Evolutionary conservation across 2,329 filamentous ascomycete species (phyloP), one percentile per base, ranked within the genome.

Genomic region (Colletotrichum cordylinicola): DNA sequence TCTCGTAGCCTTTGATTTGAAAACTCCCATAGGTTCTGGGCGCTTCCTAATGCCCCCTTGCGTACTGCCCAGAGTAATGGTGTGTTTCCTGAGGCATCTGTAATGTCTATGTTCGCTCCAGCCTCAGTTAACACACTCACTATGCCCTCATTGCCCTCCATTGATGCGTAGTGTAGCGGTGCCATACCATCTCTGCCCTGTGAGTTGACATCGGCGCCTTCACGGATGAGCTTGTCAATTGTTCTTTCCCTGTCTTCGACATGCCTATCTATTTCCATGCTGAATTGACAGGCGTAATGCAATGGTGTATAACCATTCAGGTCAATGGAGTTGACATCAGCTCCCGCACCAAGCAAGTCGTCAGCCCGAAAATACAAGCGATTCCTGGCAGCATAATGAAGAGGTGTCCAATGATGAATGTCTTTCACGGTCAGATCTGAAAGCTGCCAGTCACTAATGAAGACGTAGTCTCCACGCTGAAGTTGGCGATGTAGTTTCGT

Each of bases 301-400:
- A 56, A n/a, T 21, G 65, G 27, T 9, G 65, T 67, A 27, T 24
- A 58, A 4, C 43, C 33, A 13, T 5, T 21, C 0, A 55, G 18
- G 12, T 55, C 43, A 16, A 1, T 1, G 2, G 52, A 16, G 10
- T 37, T 39, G n/a, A 35, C 39, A 18, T 55, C 15, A 8, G 39
- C 65, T 2, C 16, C 58, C 4, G 0, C 0, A 18, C 1, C 1
- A 15, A 52, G n/a, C 6, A 61, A 31, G 0, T 1, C 0, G n/a
- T 3, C 1, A 10, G 13, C 9, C 6, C 2, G 4, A 16, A 2
- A 2, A 7, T 1, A 10, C n/a, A 2, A 39, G 15, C 33, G n/a
- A 3, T 4, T 4, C 6, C 18, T 56, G 10, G 15, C 21, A 3
- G 33, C 35, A 2, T 65, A 48, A 65, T 48, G 61, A 5, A 65